Evolutionary conservation across 257 asterid species (phyloP).

Genomic region (Paulownia fortunei): DNA sequence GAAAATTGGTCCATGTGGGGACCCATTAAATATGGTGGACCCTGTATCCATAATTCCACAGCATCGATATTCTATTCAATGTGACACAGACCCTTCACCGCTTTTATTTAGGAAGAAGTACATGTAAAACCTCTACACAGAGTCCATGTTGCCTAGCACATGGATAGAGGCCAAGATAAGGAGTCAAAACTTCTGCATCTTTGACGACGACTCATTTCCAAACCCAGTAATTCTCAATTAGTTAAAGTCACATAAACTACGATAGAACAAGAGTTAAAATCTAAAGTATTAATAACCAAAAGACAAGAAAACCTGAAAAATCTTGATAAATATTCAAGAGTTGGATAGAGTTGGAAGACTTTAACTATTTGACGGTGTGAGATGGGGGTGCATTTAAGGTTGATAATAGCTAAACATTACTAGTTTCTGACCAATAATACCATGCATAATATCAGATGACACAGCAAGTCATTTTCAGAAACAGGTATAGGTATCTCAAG

Average conservation of each 20-base stretch:
- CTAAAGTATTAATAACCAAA: not conserved
- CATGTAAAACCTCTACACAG: slow-evolving; percentile 38
- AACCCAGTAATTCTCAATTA: not conserved
- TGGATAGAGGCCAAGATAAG: slow-evolving; percentile 60
- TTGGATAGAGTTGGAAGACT: slow-evolving; percentile 13
- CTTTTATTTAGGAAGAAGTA: slow-evolving; percentile 49
- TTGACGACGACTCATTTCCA: not conserved
- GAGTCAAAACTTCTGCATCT: not conserved
- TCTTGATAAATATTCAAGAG: not conserved
- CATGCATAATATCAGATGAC: slow-evolving; percentile 37
- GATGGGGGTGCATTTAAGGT: slow-evolving; percentile 21
- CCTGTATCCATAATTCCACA: slow-evolving; percentile 60
- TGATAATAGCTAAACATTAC: not conserved
- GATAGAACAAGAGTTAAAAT: not conserved
- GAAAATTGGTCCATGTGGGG: slow-evolving; percentile 61
- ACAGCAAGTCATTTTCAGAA: slow-evolving; percentile 47
- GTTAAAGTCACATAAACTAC: not conserved
- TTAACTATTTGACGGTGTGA: not conserved
- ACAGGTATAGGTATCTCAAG: slow-evolving; percentile 35
- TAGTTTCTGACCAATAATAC: slow-evolving; percentile 18
- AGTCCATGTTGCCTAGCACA: slow-evolving; percentile 66
- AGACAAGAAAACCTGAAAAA: not conserved
- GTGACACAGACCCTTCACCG: slow-evolving; percentile 66
- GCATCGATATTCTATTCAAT: slow-evolving; percentile 64
- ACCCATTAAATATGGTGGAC: slow-evolving; percentile 66